A percentile compares a stretch with the other conserved stretches of the same genome.
Evolutionary conservation across 1,139 yeast species (phyloP).

Genomic region (Blastobotrys serpentis): DNA sequence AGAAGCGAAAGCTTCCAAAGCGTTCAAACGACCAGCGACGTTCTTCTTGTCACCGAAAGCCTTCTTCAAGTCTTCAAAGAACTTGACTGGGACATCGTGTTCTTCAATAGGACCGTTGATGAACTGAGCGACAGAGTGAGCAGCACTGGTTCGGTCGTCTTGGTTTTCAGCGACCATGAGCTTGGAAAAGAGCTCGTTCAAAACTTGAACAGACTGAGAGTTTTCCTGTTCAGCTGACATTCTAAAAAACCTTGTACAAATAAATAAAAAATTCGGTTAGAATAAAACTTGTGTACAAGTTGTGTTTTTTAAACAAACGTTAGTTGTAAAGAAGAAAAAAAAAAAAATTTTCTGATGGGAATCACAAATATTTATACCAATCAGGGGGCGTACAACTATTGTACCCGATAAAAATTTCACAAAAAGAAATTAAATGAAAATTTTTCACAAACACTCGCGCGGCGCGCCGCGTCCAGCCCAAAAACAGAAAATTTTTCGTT

Average conservation of each 20-base stretch:
- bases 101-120: slow-evolving; percentile 96
- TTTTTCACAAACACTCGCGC: slow-evolving; percentile 3
- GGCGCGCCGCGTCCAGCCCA: slow-evolving; percentile 9
- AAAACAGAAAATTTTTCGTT: too few species aligned
- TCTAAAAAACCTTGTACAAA: slow-evolving; percentile 11
- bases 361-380: slow-evolving; percentile 2
- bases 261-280: slow-evolving; percentile 11
- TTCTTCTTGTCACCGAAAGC: slow-evolving; percentile 81
- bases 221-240: slow-evolving; percentile 21
- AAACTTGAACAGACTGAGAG: slow-evolving; percentile 52
- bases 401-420: background rate
- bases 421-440: slow-evolving; percentile 11
- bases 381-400: background rate
- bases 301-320: background rate
- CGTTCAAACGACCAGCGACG: slow-evolving; percentile 61
- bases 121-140: slow-evolving; percentile 87
- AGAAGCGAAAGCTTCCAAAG: slow-evolving; percentile 79
- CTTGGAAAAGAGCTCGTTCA: slow-evolving; percentile 90
- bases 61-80: slow-evolving; percentile 73
- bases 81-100: slow-evolving; percentile 94
- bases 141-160: slow-evolving; percentile 83
- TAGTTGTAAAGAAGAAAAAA: slow-evolving; percentile 8
- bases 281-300: slow-evolving; percentile 5
- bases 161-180: slow-evolving; percentile 76
- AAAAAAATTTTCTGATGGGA: slow-evolving; percentile 11